Base-by-base conservation (phyloP, 148 eudicot species). In the Rhododendron williamsianum region DNA sequence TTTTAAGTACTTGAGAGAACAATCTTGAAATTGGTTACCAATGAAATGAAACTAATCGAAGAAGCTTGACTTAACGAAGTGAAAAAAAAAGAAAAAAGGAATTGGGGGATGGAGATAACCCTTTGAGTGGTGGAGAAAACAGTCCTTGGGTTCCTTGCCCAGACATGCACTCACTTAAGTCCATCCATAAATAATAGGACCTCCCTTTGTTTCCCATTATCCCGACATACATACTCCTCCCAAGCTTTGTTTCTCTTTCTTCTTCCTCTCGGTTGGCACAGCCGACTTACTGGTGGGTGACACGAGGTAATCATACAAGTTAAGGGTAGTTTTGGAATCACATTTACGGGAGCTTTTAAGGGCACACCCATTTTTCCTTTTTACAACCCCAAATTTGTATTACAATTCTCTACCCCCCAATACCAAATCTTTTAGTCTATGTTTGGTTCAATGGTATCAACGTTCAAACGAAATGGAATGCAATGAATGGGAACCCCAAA, bases 141-240 rank as follows among this genome's bases (percentile, higher is more conserved):
- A 96, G 67, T 94, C 98, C 81, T 91, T 92, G 56, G 96, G 99
- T 82, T 94, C 91, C 48, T 93, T 87, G 86, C 97, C 87, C 90
- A 72, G 99, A 96, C 99, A 96, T 96, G 87, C 97, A 94, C 27
- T 91, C 98, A 72, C 95, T 95, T 90, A 96, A 96, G 45, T 96
- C 99, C 87, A 92, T 93, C 99, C 95, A 95, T 88, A 96, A 96
- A 85, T 96, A 97, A 80, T 95, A 96, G 85, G 96, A 92, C 97
- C 96, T 87, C 4, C 98, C 95, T 74, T 94, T 95, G 90, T 95
- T 96, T 16, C 98, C 97, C 3, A 90, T 94, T 54, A 96, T 96
- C 80, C 98, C 98, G 96, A 65, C 96, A 93, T 4, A 97, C 98
- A 3, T 97, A 95, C 6, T 41, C 45, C 45, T 41, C 45, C 45